Base-by-base conservation (phyloP, 257 asterid genomes). In the Ophiorrhiza pumila region DNA sequence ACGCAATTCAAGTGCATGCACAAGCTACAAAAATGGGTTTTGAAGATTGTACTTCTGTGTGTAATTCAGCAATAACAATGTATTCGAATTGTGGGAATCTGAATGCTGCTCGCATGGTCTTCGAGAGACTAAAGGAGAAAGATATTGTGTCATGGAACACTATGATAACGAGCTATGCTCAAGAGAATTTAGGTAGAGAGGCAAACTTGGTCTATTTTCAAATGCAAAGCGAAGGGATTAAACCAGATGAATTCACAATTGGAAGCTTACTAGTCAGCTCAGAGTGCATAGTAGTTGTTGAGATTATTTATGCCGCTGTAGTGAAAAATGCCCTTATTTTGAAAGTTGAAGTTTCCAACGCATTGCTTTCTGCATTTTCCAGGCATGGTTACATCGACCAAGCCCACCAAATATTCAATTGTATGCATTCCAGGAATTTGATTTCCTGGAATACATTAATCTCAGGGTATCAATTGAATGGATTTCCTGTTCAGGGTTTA, bases 381-480 rank as follows among this genome's bases (percentile, higher is more conserved):
- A 88, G 76, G 80, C 84, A 69, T 42, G 85, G 81, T 47, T 82
- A 78, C 35, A 84, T 87, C 59, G 72, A 78, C 45, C 79, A 76
- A 70, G 97, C 95, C 23, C 79, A 47, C 57, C 74, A 81, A 73
- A 65, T 89, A 66, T 93, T 93, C 80, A 14, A 27, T 61, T 62
- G 67, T 25, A 86, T 82, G 90, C 73, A 50, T n/a, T 74, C 78
- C 63, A 86, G 70, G 79, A 90, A 90, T 81, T 37, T 93, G 85
- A 87, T 93, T 71, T 89, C 98, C 39, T 93, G 97, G 98, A 93
- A 93, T 70, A 85, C 95, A 29, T 84, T 93, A 78, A 87, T 88
- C 68, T 88, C 90, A 4, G 98, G 95, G 55, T 87, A 79, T 78
- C 80, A 83, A 27, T 65, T 83, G 47, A 88, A 84, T 43, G 96